phyloP scores from a whole-genome alignment of 2,329 filamentous ascomycete genomes.

The Talaromyces sp. region DNA sequence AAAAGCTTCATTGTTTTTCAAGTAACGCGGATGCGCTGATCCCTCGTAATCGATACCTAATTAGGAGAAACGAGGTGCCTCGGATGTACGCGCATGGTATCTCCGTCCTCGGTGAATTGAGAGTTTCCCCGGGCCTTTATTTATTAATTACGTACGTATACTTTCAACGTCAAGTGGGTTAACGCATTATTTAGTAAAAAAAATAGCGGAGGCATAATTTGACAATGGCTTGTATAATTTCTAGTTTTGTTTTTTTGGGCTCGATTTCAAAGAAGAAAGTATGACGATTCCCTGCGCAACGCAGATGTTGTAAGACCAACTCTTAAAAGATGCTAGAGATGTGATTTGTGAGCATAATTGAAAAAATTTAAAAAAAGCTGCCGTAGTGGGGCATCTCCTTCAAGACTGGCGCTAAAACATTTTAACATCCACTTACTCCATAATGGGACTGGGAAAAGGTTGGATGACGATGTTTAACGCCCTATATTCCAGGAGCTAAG shows the following conservation, averaged over 20 bases:
- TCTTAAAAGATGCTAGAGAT: not conserved
- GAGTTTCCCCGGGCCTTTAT: not conserved
- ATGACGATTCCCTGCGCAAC: not conserved
- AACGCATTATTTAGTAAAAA: not conserved
- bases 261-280: too few species aligned
- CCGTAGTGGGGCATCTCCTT: not conserved
- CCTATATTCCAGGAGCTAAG: too few species aligned
- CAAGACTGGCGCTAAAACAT: not conserved
- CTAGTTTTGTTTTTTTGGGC: too few species aligned
- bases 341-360: not conserved
- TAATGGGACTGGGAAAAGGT: not conserved
- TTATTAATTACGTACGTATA: not conserved
- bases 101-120: not conserved
- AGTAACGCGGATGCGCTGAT: not conserved
- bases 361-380: not conserved
- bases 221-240: too few species aligned
- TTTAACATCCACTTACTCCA: not conserved
- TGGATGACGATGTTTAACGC: not conserved
- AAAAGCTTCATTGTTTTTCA: not conserved
- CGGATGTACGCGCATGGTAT: not conserved
- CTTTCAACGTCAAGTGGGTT: not conserved
- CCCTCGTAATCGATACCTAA: not conserved
- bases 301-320: not conserved
- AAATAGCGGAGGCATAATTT: too few species aligned
- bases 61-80: not conserved